Evolutionary conservation across 2,329 filamentous ascomycete species (phyloP).

Genomic region (Colletotrichum acutatum): DNA sequence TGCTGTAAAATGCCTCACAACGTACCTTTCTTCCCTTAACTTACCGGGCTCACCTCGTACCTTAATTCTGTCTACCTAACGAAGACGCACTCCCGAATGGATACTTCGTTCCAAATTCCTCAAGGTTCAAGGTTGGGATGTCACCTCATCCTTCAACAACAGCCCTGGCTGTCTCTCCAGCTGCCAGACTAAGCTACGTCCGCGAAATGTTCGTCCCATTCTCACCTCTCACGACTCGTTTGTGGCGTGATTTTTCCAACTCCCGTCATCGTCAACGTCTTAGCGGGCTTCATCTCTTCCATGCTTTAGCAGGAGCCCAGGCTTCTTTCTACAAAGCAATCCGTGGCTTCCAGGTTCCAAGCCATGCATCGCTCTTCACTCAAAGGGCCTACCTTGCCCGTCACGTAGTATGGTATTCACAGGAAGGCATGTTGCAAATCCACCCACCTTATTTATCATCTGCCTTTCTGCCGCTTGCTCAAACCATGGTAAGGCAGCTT

Average conservation of each 20-base stretch:
- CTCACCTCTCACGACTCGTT: conserved; percentile 24
- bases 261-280: conserved; percentile 20
- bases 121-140: not conserved
- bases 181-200: not conserved
- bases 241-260: conserved; percentile 29
- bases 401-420: too few species aligned
- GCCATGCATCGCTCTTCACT: not conserved
- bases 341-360: not conserved
- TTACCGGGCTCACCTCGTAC: not conserved
- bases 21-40: not conserved
- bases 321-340: not conserved
- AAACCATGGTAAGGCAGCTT: not conserved
- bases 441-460: not conserved
- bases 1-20: not conserved
- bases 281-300: conserved; percentile 12
- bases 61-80: not conserved
- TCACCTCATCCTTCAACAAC: not conserved
- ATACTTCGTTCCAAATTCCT: too few species aligned
- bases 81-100: too few species aligned
- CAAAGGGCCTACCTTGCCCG: not conserved
- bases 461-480: not conserved
- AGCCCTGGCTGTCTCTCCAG: conserved; percentile 3
- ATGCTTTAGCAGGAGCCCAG: not conserved
- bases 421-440: not conserved
- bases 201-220: conserved; percentile 31